Base-by-base conservation (phyloP, 163 green algal species). In the Volvox carteri region DNA sequence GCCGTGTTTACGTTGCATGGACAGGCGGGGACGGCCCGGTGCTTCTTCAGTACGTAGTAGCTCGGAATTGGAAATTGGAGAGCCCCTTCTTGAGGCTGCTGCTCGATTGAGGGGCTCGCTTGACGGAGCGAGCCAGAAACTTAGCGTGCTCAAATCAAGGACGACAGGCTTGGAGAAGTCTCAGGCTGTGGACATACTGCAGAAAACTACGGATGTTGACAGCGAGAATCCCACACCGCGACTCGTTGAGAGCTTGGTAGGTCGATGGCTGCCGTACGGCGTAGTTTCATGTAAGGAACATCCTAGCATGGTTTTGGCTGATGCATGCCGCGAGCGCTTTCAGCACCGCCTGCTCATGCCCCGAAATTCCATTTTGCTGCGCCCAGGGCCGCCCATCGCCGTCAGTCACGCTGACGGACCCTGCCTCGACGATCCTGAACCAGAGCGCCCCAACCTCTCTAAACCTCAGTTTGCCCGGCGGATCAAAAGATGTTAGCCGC, bases 361-460 rank as follows among this genome's bases (percentile, higher is more conserved):
- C 5, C 54, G 5, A 65, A 65, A 65, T 23, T 11, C 54, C 54
- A 65, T 65, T 23, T 65, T 81, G 1, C 16, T 42, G 19, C 28
- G 39, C 11, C 0, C 60, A 86, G 78, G 28, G 78, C 60, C 78
- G 78, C 2, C 42, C 41, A 2, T 2, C 65, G 4, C n/a, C 46
- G 9, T 65, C 52, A 1, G 25, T 88, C 16, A 50, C 65, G 0
- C 35, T 81, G 35, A 88, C 84, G 25, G 84, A 88, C 23, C 65
- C 48, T 35, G 67, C 39, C 79, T 48, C 25, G 9, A 39, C 50
- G 12, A 44, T 50, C 37, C 30, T 73, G 37, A 68, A 75, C 44
- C 84, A 75, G 30, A 88, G 84, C 84, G 84, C 42, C n/a, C 68
- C 70, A 35, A 83, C 78, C 65, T 46, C 75, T 1, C 28, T 70